phyloP scores from a whole-genome alignment of 2,329 filamentous ascomycete genomes.

The Beauveria rudraprayagi region DNA sequence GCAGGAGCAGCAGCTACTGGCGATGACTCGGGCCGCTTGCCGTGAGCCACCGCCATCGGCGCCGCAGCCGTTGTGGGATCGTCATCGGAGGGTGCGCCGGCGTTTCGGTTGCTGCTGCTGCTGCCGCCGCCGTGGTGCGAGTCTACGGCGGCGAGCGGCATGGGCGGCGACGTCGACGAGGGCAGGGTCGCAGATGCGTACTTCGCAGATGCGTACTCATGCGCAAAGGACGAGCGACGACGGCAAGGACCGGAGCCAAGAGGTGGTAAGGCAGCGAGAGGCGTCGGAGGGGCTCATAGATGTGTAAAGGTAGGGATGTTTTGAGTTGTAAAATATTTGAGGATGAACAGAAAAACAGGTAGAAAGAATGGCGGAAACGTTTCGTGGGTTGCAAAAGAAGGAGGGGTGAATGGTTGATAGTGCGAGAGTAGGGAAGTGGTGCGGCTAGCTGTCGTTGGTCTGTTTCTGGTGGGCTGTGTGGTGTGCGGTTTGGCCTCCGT shows the following conservation, averaged over 20 bases:
- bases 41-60: neutral
- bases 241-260: neutral
- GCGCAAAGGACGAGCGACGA: neutral
- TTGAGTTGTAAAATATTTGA: neutral
- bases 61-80: neutral
- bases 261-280: neutral
- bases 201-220: constrained; percentile 7
- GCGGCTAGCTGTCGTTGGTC: constrained; percentile 6
- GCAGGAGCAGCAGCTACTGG: neutral
- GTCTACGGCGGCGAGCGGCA: constrained; percentile 9
- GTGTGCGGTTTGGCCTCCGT: constrained; percentile 1
- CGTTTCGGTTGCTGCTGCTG: neutral
- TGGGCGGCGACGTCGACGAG: constrained; percentile 10
- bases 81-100: constrained; percentile 1
- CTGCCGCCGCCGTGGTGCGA: constrained; percentile 5
- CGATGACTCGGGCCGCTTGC: neutral
- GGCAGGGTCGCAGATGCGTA: neutral
- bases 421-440: constrained; percentile 5
- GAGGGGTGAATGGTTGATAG: neutral
- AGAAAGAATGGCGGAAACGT: neutral
- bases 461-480: neutral
- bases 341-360: neutral
- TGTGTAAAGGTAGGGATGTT: neutral
- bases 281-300: constrained; percentile 1
- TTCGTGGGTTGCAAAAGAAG: neutral